Evolutionary conservation across 148 eudicot genomes (phyloP), one percentile per base, ranked within the genome.

Genomic region (Rhododendron molle): DNA sequence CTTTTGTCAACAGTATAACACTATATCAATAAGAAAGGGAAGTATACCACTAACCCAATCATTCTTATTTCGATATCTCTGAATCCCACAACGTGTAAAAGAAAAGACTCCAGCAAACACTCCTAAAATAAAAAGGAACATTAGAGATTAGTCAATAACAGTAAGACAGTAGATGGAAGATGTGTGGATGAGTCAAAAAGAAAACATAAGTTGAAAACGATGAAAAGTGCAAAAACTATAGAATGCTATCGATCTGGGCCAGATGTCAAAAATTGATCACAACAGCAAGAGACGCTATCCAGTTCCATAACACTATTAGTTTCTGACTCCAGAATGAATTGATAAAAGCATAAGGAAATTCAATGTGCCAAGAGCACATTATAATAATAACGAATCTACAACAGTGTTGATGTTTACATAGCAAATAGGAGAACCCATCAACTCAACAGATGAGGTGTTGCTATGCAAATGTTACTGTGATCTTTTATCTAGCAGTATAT

Each of bases 81-180:
- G 94, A 76, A 95, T 80, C 44, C 94, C 95, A 90, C 99, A 96
- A 60, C 93, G 91, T 84, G 98, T 89, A 47, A 89, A 81, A 76
- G 96, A 85, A 89, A 95, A 95, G 36, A 95, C 82, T 83, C 96
- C 99, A 50, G 94, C 97, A 89, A 95, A 93, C 34, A 91, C 46
- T 49, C 98, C 99, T 96, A 82, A 60, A 83, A 56, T 72, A 9
- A 32, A 18, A 49, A 30, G 26, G 20, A 83, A 49, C 46, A 28
- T 32, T 28, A 47, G 20, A 23, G 23, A 26, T 38, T 18, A 20
- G 26, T 47, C 12, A 47, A 47, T 28, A 11, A 47, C 47, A 77
- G 13, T 36, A 23, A 18, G 36, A n/a, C 73, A 15, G 10, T 49
- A 47, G 47, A 69, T 30, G 54, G 72, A 38, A 20, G 50, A 74